Evolutionary conservation across 306 rosid genomes (phyloP), one percentile per base, ranked within the genome.

Genomic region (Lathyrus oleraceus): DNA sequence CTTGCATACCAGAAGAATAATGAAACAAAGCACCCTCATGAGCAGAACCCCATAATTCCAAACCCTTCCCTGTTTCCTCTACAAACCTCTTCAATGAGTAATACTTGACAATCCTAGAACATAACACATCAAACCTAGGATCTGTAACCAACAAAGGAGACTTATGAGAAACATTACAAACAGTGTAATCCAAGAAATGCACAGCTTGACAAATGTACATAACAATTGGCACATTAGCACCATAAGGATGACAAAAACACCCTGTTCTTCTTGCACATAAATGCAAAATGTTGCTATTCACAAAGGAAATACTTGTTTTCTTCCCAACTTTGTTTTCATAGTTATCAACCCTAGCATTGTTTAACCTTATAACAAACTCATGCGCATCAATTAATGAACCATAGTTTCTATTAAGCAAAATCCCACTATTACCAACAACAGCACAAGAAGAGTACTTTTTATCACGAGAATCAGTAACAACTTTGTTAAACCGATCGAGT

Each of bases 1-100:
- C 99, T 70, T 95, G 99, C 97, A 95, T 81, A 5, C 99, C 99
- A 58, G 99, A 95, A 60, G 96, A 89, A 76, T 95, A 95, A 81
- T 95, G 99, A 43, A 95, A 95, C 23, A 79, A 64, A 16, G 88
- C 69, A 15, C 87, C 95, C 78, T 87, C 99, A 78, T 91, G 99
- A 2, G 76, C 87, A 43, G 68, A 11, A 54, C 84, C 85, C 99
- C 99, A 95, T 4, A 81, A 78, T 12, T 86, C 92, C 71, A 87
- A 79, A 6, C 83, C 30, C 83, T 85, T 91, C 67, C 97, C 95
- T 7, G 84, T 83, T 54, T 63, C 76, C 78, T 95, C 96, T 77
- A 77, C 79, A 70, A 95, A 95, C 58, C 77, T 72, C 67, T 95
- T 89, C 85, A 95, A 23, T 8, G 99, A 95, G 54, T 95, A 95